Evolutionary conservation across 345 rosid genomes (phyloP), one percentile per base, ranked within the genome.

Genomic region (Salix udensis): DNA sequence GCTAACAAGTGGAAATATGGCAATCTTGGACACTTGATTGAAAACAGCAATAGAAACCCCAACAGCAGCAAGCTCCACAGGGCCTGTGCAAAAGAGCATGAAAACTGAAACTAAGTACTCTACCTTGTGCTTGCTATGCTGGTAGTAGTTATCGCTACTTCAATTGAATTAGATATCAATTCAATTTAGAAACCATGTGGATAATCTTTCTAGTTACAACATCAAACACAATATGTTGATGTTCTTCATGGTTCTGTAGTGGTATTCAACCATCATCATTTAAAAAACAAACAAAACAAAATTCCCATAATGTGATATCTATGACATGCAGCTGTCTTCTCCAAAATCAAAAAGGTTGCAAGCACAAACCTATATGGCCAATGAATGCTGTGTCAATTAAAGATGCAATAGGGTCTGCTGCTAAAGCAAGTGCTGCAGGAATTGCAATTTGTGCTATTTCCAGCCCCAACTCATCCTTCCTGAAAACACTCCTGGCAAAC

Each of bases 381-480:
- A 81, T 74, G 73, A 81, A 81, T 30, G 69, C 78, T 37, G 81
- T 77, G 71, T 77, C 84, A 64, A 81, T 74, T 13, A 77, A 53
- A 23, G 84, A 81, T 31, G 84, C 84, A 77, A 81, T 14, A 31
- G 84, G 81, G 74, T 81, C 84, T 16, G 84, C 84, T 31, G 77
- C 78, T 19, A 77, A 81, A 74, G 84, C 84, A 50, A 77, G 73
- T 12, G 81, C 81, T 26, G 84, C 84, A 14, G 84, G 84, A 60
- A 81, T 8, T 30, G 84, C 84, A 65, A 81, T 81, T 69, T 67
- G 70, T 55, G 79, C 68, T 44, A 77, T 73, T 73, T 81, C 84
- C 65, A 64, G 4, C 67, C 80, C 77, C 34, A 81, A 68, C 24
- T 73, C 81, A 65, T 81, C 81, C 23, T 62, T 68, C 52, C 13